Evolutionary conservation across 2,329 filamentous ascomycete species (phyloP).

Genomic region (Aspergillus sp.): DNA sequence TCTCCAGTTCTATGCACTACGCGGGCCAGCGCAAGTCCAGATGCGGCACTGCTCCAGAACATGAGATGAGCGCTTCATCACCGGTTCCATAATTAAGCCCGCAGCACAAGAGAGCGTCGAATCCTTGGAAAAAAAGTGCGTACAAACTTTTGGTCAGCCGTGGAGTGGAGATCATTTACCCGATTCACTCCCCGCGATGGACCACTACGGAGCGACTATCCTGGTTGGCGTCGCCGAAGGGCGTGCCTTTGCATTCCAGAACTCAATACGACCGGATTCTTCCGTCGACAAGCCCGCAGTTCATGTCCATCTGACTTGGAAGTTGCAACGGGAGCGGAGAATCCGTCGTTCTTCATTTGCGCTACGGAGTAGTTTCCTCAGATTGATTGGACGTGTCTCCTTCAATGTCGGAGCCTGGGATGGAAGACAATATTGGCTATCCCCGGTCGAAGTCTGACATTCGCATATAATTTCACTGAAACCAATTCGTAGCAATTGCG

Average conservation of each 20-base stretch:
- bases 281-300: neutral
- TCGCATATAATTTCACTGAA: no score
- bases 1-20: neutral
- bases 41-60: neutral
- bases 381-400: neutral
- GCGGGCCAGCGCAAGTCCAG: neutral
- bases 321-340: neutral
- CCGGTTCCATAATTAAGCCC: neutral
- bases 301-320: slow-evolving; percentile 6
- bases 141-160: neutral
- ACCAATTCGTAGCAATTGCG: no score
- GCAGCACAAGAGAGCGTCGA: neutral
- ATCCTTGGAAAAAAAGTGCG: neutral
- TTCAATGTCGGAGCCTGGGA: neutral
- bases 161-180: slow-evolving; percentile 13
- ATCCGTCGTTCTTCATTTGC: neutral
- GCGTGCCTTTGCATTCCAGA: slow-evolving; percentile 13
- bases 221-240: slow-evolving; percentile 11
- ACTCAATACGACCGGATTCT: slow-evolving; percentile 4
- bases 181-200: slow-evolving; percentile 12
- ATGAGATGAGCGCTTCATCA: neutral
- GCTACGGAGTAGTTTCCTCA: neutral
- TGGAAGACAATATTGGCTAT: no score
- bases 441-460: no score
- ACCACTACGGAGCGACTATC: neutral